Evolutionary conservation across 169 alveolate species (phyloP).

Genomic region (Cryptosporidium baileyi): DNA sequence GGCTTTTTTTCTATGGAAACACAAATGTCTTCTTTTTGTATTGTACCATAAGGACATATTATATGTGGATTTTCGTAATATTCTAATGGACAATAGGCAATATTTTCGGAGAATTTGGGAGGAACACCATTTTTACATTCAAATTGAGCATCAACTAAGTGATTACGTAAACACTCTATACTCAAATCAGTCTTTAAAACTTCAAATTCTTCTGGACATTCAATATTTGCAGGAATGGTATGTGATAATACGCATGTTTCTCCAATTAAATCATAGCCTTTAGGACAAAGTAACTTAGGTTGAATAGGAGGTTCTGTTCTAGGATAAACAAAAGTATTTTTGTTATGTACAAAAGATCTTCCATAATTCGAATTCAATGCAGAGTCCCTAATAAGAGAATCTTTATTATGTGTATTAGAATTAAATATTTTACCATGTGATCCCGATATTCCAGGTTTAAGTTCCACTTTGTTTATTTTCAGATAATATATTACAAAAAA

Average conservation of each 20-base stretch:
- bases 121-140: slow-evolving; percentile 51
- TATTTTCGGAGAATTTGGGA: slow-evolving; percentile 20
- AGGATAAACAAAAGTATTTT: not conserved
- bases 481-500: not conserved
- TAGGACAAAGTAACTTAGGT: slow-evolving; percentile 50
- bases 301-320: slow-evolving; percentile 26
- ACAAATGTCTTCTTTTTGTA: slow-evolving; percentile 21
- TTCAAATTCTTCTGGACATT: slow-evolving; percentile 54
- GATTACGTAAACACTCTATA: slow-evolving; percentile 1
- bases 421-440: slow-evolving; percentile 32
- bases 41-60: slow-evolving; percentile 22
- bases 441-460: slow-evolving; percentile 49
- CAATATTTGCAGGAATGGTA: slow-evolving; percentile 50
- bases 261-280: slow-evolving; percentile 38
- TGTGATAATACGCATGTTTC: slow-evolving; percentile 29
- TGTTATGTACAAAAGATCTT: slow-evolving; percentile 57
- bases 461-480: not conserved
- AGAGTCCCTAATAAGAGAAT: not conserved
- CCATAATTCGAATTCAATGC: not conserved
- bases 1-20: slow-evolving; percentile 26
- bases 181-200: slow-evolving; percentile 3
- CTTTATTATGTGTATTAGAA: not conserved
- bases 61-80: not conserved
- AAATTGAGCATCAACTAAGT: slow-evolving; percentile 21
- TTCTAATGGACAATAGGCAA: slow-evolving; percentile 50